These are phyloP conservation scores for Xanthoconium separans DNA, from an alignment of 1,284 basidiomycete genomes.

Conservation along the genomic window DNA sequence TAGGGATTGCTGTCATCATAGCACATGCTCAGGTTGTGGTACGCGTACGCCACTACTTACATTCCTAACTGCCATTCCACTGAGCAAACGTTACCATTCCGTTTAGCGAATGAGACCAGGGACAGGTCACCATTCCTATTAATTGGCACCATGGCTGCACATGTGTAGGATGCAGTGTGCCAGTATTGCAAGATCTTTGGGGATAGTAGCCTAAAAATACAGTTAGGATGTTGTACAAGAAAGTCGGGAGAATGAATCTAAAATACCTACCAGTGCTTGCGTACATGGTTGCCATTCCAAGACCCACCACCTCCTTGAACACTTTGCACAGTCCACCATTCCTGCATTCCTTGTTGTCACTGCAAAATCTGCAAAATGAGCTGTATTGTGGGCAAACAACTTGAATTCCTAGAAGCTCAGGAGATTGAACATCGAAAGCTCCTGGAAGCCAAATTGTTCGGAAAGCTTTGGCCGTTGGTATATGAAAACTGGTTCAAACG, in stretches of 20 bases:
- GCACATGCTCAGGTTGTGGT: too few species aligned
- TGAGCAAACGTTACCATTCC: too few species aligned
- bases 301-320: too few species aligned
- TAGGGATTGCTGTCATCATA: too few species aligned
- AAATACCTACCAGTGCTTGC: too few species aligned
- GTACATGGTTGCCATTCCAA: too few species aligned
- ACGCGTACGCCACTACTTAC: too few species aligned
- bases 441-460: background rate
- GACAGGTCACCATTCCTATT: background rate
- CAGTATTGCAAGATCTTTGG: background rate
- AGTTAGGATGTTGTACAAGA: background rate
- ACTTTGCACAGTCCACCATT: background rate
- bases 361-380: conserved; percentile 2
- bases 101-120: too few species aligned
- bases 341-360: background rate
- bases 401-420: background rate
- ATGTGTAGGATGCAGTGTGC: too few species aligned
- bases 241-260: background rate
- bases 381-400: background rate
- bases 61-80: too few species aligned
- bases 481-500: background rate
- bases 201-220: background rate
- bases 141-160: background rate
- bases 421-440: background rate
- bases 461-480: background rate